Evolutionary conservation across 441 rosid species (phyloP), one percentile per base, ranked within the genome.

Genomic region (Aquilaria agallochum): DNA sequence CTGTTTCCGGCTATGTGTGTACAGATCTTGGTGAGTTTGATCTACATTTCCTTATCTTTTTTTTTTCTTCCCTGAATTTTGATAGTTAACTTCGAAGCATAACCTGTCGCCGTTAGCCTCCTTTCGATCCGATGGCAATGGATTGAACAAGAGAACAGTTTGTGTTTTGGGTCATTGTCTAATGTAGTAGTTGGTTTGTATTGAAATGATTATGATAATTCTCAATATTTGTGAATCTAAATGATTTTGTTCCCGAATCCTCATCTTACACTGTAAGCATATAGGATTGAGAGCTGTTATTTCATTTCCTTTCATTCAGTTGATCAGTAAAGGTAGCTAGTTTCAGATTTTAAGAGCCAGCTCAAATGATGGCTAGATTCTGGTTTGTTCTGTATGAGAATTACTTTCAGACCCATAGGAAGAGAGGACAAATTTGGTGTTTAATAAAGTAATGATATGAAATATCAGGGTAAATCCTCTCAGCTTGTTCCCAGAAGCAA

Each of bases 401-500:
- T 20, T 20, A 20, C 1, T 20, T 20, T 20, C 20, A 20, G 20
- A 20, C 20, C 20, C 20, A 20, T 20, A 20, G 20, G 20, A 20
- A 20, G 0, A 20, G 20, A 20, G 20, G 20, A 20, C 20, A 20
- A 20, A 20, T 20, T 20, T 20, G 20, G 20, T 20, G 20, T 20
- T 20, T 20, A 20, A 20, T 20, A 20, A 20, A 20, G 20, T 20
- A 20, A 20, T 20, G 20, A 20, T 20, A 20, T 20, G 20, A 20
- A 20, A 20, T 20, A 20, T 20, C 20, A 20, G 1, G 20, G 20
- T 0, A 42, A 74, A 78, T 11, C 27, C 47, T 4, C 51, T 5
- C 0, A 79, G 79, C 3, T 72, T 42, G 15, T n/a, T 72, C 59
- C 79, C 79, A 78, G 1, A 7, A 3, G 15, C 15, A 36, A 6